These are phyloP conservation scores for Populus simonii DNA, from an alignment of 345 rosid species.

Conservation along the genomic window DNA sequence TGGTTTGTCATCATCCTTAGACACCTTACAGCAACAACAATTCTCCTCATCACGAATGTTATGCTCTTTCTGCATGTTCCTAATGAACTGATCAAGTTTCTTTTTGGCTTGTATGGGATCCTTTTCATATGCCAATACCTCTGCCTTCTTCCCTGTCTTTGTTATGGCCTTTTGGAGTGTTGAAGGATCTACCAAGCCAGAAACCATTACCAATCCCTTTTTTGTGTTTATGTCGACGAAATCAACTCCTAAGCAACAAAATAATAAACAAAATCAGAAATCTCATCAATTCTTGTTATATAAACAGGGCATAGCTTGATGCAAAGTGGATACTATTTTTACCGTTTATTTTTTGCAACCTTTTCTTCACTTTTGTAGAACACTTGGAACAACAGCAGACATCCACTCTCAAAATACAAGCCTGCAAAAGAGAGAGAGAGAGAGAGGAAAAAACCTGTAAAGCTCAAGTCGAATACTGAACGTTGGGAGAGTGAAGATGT, in stretches of 20 bases:
- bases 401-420: conserved; percentile 17
- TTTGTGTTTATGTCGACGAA: conserved; percentile 11
- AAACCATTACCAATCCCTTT: conserved; percentile 14
- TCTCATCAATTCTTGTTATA: not conserved
- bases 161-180: not conserved
- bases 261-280: not conserved
- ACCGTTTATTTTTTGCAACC: conserved; percentile 28
- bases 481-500: not conserved
- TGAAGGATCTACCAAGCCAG: conserved; percentile 15
- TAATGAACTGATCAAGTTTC: not conserved
- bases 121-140: conserved; percentile 18
- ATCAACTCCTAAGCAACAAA: conserved; percentile 16
- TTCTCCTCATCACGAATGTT: not conserved
- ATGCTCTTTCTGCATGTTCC: not conserved
- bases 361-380: conserved; percentile 18
- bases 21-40: not conserved
- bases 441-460: not conserved
- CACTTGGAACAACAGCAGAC: conserved; percentile 8
- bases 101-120: not conserved
- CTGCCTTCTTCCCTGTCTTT: conserved; percentile 14
- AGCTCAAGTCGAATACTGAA: too few relatives aligned
- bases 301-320: not conserved
- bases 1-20: not conserved
- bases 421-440: not conserved
- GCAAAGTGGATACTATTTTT: not conserved